Base-by-base conservation (phyloP, 306 rosid species). In the Hippophae rhamnoides region DNA sequence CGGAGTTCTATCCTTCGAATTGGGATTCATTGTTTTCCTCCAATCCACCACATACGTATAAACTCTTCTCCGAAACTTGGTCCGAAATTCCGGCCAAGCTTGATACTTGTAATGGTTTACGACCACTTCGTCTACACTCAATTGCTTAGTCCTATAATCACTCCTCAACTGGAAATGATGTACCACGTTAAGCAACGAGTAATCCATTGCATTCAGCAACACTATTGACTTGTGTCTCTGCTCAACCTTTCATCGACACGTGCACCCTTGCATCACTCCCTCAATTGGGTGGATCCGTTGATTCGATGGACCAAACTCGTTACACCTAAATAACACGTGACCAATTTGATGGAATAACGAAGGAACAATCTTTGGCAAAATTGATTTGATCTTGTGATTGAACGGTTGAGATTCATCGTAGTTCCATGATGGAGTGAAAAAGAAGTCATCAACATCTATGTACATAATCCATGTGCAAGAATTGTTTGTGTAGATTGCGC, bases 31-130 rank as follows among this genome's bases (percentile, higher is more conserved):
- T 7, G 52, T 51, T 18, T 70, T 43, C 47, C 38, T 85, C 95
- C 95, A 89, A 65, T 89, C 90, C 45, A 70, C 89, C 5, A 89
- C 90, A 38, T 89, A 85, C 0, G 95, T 79, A 11, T 89, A 83
- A 0, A 85, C 89, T 56, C 95, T 69, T 56, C 97, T 75, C 31
- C 90, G 47, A 6, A 89, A 89, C 83, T 89, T 89, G 53, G 48
- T 60, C 56, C 64, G 80, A 43, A 89, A 89, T 70, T 89, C 90
- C 5, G 86, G 72, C 97, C 95, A 89, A 5, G 82, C 90, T 18
- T 89, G 90, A 63, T 79, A 85, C 76, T 89, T 89, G 62, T 85
- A 89, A 18, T 89, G 97, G 72, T 89, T 89, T 64, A 89, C 83
- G 69, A 81, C 78, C 18, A 51, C 83, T 0, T 66, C 68, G 11